phyloP scores from a whole-genome alignment of 2,329 filamentous ascomycete genomes.

The Calonectria henricotiae region DNA sequence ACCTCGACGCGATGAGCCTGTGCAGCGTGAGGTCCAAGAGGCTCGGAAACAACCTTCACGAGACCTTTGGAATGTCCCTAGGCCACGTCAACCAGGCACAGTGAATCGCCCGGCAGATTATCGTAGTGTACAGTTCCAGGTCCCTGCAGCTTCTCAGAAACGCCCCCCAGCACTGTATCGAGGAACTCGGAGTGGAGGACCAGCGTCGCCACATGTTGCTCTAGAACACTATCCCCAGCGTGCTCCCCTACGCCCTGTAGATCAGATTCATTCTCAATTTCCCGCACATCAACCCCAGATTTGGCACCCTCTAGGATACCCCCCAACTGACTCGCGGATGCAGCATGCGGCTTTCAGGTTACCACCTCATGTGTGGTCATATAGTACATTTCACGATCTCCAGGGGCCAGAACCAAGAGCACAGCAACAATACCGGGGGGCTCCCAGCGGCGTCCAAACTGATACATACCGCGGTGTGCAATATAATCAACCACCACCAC shows the following conservation, averaged over 20 bases:
- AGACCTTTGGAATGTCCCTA: neutral
- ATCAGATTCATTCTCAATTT: neutral
- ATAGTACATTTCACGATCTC: neutral
- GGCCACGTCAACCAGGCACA: too few species aligned
- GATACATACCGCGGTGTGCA: neutral
- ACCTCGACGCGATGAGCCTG: neutral
- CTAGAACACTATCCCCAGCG: too few species aligned
- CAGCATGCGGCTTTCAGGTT: neutral
- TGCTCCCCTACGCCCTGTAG: neutral
- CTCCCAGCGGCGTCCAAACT: too few species aligned
- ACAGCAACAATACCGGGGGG: neutral
- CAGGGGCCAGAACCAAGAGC: neutral
- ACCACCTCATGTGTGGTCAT: neutral
- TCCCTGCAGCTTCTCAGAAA: neutral
- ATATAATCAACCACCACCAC: neutral
- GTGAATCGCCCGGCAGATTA: too few species aligned
- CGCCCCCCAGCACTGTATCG: neutral
- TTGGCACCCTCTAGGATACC: conserved; percentile 7
- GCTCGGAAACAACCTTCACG: neutral
- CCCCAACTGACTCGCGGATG: neutral
- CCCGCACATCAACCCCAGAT: neutral
- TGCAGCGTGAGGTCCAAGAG: neutral
- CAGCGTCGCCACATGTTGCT: neutral
- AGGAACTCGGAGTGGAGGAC: neutral
- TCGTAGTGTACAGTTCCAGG: neutral